phyloP scores from a whole-genome alignment of 768 basidiomycete genomes.

The Rickenella mellea region DNA sequence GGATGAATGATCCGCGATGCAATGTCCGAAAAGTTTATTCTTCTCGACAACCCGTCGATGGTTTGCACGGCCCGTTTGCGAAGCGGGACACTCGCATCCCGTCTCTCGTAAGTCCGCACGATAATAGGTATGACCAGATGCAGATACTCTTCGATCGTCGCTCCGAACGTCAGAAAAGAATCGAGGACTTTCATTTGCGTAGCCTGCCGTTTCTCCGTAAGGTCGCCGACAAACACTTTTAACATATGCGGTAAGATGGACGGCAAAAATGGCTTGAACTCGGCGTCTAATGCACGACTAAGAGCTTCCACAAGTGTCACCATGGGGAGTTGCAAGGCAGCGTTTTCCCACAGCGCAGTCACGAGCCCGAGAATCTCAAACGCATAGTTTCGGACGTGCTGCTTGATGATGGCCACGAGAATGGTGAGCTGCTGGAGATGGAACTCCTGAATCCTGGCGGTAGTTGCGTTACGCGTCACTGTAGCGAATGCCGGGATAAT shows the following conservation, averaged over 20 bases:
- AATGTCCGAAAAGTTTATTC: constrained; percentile 96
- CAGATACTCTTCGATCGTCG: constrained; percentile 95
- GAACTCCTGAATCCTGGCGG: constrained; percentile 81
- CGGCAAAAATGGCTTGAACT: constrained; percentile 94
- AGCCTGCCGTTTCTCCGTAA: constrained; percentile 64
- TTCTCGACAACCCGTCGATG: constrained; percentile 79
- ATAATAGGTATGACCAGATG: constrained; percentile 95
- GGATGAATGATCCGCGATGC: constrained; percentile 96
- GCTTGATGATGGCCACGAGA: constrained; percentile 91
- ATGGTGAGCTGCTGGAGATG: constrained; percentile 94
- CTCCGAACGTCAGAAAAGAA: constrained; percentile 89
- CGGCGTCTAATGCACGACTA: constrained; percentile 88
- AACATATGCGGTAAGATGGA: constrained; percentile 82
- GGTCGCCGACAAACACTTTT: constrained; percentile 84
- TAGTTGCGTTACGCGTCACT: constrained; percentile 67
- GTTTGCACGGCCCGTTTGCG: constrained; percentile 87
- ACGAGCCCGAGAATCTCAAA: constrained; percentile 78
- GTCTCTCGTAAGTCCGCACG: constrained; percentile 80
- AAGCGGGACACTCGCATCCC: constrained; percentile 61
- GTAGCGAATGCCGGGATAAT: constrained; percentile 92
- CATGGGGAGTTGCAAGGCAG: constrained; percentile 78
- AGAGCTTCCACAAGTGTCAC: constrained; percentile 89
- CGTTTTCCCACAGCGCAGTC: constrained; percentile 84
- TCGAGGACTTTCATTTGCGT: constrained; percentile 90
- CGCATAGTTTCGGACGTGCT: constrained; percentile 90